These are phyloP conservation scores for Suillus placidus DNA, from an alignment of 768 basidiomycete genomes.

Conservation along the genomic window DNA sequence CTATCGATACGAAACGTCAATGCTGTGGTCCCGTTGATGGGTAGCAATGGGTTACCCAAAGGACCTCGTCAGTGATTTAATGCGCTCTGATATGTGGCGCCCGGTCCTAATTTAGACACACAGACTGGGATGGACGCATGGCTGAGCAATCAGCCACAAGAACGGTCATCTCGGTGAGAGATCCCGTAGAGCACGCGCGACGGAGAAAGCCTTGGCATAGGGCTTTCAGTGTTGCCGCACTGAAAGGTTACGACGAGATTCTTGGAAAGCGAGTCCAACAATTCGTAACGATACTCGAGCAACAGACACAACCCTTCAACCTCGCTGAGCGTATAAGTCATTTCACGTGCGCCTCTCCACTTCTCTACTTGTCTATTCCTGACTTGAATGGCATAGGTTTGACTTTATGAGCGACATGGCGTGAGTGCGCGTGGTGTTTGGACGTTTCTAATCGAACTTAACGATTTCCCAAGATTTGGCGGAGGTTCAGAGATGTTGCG, in stretches of 20 bases:
- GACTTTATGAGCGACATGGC: constrained; percentile 54
- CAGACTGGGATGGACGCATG: constrained; percentile 57
- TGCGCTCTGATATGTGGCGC: neutral
- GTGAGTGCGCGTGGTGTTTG: constrained; percentile 29
- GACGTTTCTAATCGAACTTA: constrained; percentile 13
- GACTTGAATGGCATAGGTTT: constrained; percentile 31
- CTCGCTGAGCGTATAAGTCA: constrained; percentile 38
- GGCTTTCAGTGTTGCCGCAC: constrained; percentile 41
- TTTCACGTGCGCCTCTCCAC: constrained; percentile 37
- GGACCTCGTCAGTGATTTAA: constrained; percentile 50
- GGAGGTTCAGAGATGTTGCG: constrained; percentile 44
- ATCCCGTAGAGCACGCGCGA: constrained; percentile 41
- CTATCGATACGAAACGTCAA: constrained; percentile 51
- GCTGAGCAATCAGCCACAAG: constrained; percentile 39
- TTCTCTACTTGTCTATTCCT: constrained; percentile 16
- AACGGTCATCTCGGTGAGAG: constrained; percentile 36
- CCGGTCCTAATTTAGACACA: constrained; percentile 9
- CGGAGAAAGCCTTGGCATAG: constrained; percentile 47
- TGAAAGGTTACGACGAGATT: constrained; percentile 47
- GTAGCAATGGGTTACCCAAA: constrained; percentile 54
- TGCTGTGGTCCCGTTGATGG: constrained; percentile 50
- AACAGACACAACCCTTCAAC: constrained; percentile 31
- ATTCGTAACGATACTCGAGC: constrained; percentile 30
- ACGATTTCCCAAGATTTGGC: constrained; percentile 37
- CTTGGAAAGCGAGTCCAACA: constrained; percentile 36